phyloP scores from a whole-genome alignment of 352 stramenopile genomes.

The Globisporangium carolinianum region DNA sequence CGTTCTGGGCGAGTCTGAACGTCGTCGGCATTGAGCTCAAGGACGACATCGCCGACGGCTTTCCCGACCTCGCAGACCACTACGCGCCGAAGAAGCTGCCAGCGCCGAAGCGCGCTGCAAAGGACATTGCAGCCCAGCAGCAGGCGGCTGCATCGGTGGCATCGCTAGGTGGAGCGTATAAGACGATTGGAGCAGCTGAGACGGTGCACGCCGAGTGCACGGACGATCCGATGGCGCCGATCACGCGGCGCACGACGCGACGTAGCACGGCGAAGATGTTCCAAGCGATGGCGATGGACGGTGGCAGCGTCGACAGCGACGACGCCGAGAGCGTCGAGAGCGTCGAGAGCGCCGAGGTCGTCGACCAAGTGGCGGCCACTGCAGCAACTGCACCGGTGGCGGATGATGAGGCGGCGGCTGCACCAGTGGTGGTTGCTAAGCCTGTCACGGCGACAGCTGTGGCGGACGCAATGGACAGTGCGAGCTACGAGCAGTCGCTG shows the following conservation, averaged over 20 bases:
- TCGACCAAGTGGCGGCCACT: not conserved
- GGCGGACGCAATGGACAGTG: not conserved
- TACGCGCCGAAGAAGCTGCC: conserved; percentile 36
- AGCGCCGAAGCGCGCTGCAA: conserved; percentile 13
- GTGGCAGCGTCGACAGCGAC: conserved; percentile 18
- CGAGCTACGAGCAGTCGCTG: not conserved
- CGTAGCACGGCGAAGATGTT: conserved; percentile 26
- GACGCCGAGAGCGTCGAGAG: conserved; percentile 17
- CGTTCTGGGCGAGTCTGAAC: conserved; percentile 56
- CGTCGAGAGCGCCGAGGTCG: not conserved
- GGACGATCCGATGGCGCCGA: conserved; percentile 8
- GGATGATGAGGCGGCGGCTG: not conserved
- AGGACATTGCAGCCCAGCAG: conserved; percentile 10
- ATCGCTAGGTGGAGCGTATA: conserved; percentile 2
- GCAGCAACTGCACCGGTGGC: not conserved
- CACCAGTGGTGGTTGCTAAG: not conserved
- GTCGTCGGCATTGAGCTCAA: conserved; percentile 53
- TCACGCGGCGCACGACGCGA: conserved; percentile 18
- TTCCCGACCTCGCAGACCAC: conserved; percentile 38
- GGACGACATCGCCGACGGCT: conserved; percentile 48
- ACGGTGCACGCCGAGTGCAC: conserved; percentile 10
- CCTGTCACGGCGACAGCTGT: not conserved
- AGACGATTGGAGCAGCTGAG: conserved; percentile 9
- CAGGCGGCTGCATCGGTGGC: conserved; percentile 9
- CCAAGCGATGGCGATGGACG: conserved; percentile 13